A percentile compares a stretch with the other conserved stretches of the same genome.
Conservation (phyloP, 2,329 filamentous ascomycete species). For the Tolypocladium sp. region DNA sequence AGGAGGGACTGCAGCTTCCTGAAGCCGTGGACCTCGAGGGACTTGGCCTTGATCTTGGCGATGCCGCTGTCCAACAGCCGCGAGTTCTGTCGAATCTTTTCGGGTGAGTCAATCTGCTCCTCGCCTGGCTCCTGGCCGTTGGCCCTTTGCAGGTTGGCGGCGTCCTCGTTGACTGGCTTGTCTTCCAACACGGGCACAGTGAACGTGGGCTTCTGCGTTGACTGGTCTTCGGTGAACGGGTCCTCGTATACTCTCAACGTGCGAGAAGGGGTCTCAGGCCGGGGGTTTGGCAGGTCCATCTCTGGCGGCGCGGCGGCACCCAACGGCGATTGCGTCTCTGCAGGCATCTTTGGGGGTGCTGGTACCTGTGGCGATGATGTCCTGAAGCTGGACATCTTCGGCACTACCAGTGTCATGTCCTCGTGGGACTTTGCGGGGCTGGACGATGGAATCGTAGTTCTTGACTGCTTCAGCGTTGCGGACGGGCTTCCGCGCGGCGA, state of each 20-base stretch:
- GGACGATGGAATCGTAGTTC: constrained; percentile 15
- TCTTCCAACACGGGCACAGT: constrained; percentile 47
- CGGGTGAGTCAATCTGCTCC: constrained; percentile 21
- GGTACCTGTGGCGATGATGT: constrained; percentile 18
- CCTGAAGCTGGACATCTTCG: constrained; percentile 30
- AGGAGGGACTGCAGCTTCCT: constrained; percentile 68
- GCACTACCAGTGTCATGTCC: constrained; percentile 44
- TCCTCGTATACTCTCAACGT: constrained; percentile 53
- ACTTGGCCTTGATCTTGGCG: constrained; percentile 58
- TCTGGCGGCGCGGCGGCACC: constrained; percentile 2
- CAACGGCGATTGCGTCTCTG: constrained; percentile 4
- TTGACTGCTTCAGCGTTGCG: constrained; percentile 25
- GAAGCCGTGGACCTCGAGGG: constrained; percentile 75
- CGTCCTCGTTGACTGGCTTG: constrained; percentile 49
- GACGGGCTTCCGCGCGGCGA: constrained; percentile 32
- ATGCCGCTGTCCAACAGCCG: constrained; percentile 67
- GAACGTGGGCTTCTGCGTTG: constrained; percentile 35
- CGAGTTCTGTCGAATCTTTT: constrained; percentile 47
- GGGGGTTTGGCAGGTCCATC: not conserved
- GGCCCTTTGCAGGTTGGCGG: constrained; percentile 18
- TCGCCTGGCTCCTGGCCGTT: constrained; percentile 12
- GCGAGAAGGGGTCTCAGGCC: constrained; percentile 20
- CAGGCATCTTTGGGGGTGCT: constrained; percentile 6
- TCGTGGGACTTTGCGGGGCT: constrained; percentile 43
- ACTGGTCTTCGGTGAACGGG: constrained; percentile 42